A percentile compares a stretch with the other conserved stretches of the same genome.
phyloP scores from a whole-genome alignment of 2,329 filamentous ascomycete genomes.

The Trichoderma atroviride region DNA sequence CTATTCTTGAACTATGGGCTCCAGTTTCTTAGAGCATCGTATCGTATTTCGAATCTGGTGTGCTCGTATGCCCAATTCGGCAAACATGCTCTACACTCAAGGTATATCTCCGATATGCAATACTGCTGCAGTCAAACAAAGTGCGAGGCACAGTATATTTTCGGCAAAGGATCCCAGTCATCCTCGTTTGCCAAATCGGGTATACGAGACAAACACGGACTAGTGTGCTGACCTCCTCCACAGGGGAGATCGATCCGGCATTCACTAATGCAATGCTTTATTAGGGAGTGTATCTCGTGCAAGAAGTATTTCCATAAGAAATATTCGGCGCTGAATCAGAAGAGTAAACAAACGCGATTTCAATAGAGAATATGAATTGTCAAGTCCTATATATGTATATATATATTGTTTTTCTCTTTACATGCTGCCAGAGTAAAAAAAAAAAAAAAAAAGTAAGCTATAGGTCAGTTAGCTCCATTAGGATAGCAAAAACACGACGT shows the following conservation, averaged over 20 bases:
- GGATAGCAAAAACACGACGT: background rate
- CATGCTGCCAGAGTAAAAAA: too few relatives aligned
- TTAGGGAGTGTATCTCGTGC: background rate
- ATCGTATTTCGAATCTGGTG: background rate
- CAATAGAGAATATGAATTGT: too few relatives aligned
- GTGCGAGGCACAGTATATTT: background rate
- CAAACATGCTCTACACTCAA: background rate
- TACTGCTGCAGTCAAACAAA: background rate
- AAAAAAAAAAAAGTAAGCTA: too few relatives aligned
- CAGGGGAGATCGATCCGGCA: background rate
- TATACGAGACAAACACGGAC: background rate
- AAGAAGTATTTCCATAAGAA: background rate
- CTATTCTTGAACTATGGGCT: background rate
- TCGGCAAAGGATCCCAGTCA: background rate
- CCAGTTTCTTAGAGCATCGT: background rate
- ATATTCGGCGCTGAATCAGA: background rate
- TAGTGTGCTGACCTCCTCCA: background rate
- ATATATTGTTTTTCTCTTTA: too few relatives aligned
- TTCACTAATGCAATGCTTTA: background rate
- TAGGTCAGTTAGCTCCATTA: background rate
- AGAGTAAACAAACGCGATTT: too few relatives aligned
- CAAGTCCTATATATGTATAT: too few relatives aligned
- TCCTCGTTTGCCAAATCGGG: slow-evolving; percentile 20
- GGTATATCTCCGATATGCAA: slow-evolving; percentile 4
- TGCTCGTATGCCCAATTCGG: background rate